A percentile compares a stretch with the other conserved stretches of the same genome.
Evolutionary conservation across 2,329 filamentous ascomycete species (phyloP).

Genomic region (Penicillium psychrosexuale): DNA sequence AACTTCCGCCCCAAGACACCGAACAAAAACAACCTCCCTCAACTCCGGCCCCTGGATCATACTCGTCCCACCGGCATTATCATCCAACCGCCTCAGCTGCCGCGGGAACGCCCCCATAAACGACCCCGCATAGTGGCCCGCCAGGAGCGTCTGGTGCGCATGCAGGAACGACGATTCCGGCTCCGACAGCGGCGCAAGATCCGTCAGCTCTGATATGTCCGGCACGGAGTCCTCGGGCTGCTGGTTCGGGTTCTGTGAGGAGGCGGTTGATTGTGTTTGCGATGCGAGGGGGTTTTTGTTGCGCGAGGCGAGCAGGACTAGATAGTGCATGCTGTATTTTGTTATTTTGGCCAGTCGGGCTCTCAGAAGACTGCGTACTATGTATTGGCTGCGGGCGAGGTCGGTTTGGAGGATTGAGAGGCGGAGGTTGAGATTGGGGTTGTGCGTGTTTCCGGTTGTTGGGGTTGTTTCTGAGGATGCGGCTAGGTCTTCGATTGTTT

Average conservation of each 20-base stretch:
- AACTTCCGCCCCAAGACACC: conserved; percentile 53
- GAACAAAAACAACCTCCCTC: conserved; percentile 79
- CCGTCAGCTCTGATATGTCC: conserved; percentile 37
- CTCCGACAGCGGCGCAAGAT: conserved; percentile 63
- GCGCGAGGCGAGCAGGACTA: conserved; percentile 27
- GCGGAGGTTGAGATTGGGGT: conserved; percentile 85
- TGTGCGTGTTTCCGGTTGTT: conserved; percentile 67
- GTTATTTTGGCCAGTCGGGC: conserved; percentile 75
- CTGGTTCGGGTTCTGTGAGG: conserved; percentile 15
- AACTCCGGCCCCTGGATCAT: conserved; percentile 90
- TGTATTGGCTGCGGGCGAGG: conserved; percentile 87
- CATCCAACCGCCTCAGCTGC: conserved; percentile 78
- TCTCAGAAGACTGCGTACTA: conserved; percentile 78
- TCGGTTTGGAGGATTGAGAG: conserved; percentile 96
- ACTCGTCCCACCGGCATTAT: conserved; percentile 80
- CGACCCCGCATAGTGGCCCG: conserved; percentile 77
- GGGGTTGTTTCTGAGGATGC: conserved; percentile 42
- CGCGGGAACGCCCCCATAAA: conserved; percentile 81
- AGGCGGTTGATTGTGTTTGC: conserved; percentile 16
- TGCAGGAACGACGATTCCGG: conserved; percentile 79
- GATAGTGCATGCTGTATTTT: conserved; percentile 51
- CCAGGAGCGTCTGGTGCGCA: conserved; percentile 78
- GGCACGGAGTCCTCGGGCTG: conserved; percentile 33
- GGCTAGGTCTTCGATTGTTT: conserved; percentile 62
- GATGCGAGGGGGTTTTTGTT: conserved; percentile 15